A percentile compares a stretch with the other conserved stretches of the same genome.
These are phyloP conservation scores for Botrytis elliptica DNA, from an alignment of 2,329 filamentous ascomycete genomes.

Conservation along the genomic window DNA sequence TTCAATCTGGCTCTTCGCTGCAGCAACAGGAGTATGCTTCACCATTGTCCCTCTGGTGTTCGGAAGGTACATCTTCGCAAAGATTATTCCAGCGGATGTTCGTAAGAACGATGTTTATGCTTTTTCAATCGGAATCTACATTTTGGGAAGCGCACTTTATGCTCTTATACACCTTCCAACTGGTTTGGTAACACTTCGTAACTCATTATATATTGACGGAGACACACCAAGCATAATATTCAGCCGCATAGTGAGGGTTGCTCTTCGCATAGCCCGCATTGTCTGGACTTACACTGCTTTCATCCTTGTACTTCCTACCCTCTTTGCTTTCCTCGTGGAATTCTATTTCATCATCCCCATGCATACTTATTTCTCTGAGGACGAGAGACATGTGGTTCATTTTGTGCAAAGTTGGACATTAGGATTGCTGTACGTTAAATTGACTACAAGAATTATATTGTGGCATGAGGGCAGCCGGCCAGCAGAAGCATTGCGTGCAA, in stretches of 20 bases:
- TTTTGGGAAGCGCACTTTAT: conserved; percentile 69
- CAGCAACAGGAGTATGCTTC: conserved; percentile 77
- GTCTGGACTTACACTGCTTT: conserved; percentile 75
- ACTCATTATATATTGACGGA: conserved; percentile 32
- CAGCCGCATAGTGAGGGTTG: conserved; percentile 26
- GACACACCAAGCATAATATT: conserved; percentile 36
- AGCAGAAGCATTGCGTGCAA: conserved; percentile 70
- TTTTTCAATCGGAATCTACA: conserved; percentile 85
- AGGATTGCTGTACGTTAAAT: conserved; percentile 84
- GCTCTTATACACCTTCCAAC: conserved; percentile 51
- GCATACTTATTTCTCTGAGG: conserved; percentile 36
- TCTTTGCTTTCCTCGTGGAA: conserved; percentile 78
- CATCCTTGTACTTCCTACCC: conserved; percentile 73
- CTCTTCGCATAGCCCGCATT: conserved; percentile 45
- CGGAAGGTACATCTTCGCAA: conserved; percentile 74
- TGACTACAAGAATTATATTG: conserved; percentile 68
- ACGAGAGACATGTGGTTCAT: conserved; percentile 68
- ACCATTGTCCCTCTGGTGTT: conserved; percentile 86
- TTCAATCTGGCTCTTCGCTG: conserved; percentile 90
- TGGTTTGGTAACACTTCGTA: conserved; percentile 38
- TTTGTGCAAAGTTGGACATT: conserved; percentile 93
- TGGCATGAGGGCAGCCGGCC: conserved; percentile 68
- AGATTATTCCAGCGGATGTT: conserved; percentile 67
- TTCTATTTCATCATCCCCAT: conserved; percentile 85
- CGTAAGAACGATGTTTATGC: conserved; percentile 94